Conservation (phyloP, 352 stramenopile species). For the Blastocystis sp. region DNA sequence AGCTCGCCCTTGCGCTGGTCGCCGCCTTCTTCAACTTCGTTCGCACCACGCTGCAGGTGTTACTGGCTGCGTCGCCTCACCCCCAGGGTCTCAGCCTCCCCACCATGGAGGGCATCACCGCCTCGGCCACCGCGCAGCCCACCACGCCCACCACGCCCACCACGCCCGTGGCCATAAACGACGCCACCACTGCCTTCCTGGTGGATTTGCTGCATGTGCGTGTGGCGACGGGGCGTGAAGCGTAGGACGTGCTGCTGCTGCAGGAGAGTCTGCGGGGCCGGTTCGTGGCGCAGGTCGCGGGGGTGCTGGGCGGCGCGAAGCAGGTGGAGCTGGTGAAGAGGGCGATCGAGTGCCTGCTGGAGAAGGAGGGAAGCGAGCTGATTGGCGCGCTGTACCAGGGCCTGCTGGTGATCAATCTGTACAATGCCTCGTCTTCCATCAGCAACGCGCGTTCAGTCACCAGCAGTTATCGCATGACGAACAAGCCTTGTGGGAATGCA, state of each 20-base stretch:
- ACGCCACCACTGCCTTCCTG: not conserved
- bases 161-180: not conserved
- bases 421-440: not conserved
- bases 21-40: not conserved
- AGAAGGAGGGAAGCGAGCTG: not conserved
- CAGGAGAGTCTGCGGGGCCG: not conserved
- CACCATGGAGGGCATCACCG: not conserved
- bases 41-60: not conserved
- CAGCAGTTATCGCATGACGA: slow-evolving; percentile 68
- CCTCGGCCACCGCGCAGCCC: not conserved
- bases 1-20: slow-evolving; percentile 13
- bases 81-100: not conserved
- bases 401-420: not conserved
- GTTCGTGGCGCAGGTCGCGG: not conserved
- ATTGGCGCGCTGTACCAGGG: not conserved
- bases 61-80: not conserved
- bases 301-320: not conserved
- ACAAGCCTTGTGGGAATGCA: slow-evolving; percentile 17
- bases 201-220: slow-evolving; percentile 9
- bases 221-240: not conserved
- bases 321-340: not conserved
- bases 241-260: slow-evolving; percentile 18
- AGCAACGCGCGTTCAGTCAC: slow-evolving; percentile 49
- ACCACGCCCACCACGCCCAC: not conserved
- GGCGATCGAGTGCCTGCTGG: slow-evolving; percentile 18